A percentile compares a stretch with the other conserved stretches of the same genome.
phyloP scores from a whole-genome alignment of 2,329 filamentous ascomycete genomes.

The Talaromyces sp. region DNA sequence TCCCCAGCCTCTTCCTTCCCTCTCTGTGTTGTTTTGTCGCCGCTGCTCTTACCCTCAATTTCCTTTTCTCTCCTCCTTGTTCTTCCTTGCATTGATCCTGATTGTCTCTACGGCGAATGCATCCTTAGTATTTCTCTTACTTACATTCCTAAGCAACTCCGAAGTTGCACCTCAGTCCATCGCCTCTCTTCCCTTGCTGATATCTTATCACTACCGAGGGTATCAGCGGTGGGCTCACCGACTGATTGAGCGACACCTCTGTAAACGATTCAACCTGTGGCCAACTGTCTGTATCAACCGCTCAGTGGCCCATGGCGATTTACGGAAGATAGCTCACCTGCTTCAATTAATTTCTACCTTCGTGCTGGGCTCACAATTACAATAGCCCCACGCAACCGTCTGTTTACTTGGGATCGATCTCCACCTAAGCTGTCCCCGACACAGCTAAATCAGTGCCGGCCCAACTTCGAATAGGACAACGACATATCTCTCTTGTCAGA shows the following conservation, averaged over 20 bases:
- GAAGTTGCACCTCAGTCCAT: slow-evolving; percentile 5
- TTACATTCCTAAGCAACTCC: neutral
- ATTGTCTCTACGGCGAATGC: neutral
- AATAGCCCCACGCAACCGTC: neutral
- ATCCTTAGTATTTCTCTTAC: neutral
- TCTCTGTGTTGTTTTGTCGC: neutral
- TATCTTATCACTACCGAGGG: neutral
- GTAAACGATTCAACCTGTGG: neutral
- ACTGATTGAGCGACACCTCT: neutral
- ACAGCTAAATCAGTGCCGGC: neutral
- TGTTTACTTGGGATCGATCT: neutral
- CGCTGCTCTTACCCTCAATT: neutral
- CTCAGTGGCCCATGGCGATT: neutral
- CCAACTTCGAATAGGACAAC: neutral
- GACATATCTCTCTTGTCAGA: neutral
- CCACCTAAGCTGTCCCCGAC: neutral
- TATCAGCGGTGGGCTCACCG: neutral
- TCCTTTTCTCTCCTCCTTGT: slow-evolving; percentile 1
- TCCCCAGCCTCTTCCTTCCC: slow-evolving; percentile 16
- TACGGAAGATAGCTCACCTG: neutral
- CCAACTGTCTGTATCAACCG: neutral
- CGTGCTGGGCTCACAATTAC: neutral
- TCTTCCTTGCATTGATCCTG: neutral
- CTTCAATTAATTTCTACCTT: neutral
- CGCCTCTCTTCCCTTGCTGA: slow-evolving; percentile 1